Conservation (phyloP, 169 alveolate genomes). For the Gregarina niphandrodes region DNA sequence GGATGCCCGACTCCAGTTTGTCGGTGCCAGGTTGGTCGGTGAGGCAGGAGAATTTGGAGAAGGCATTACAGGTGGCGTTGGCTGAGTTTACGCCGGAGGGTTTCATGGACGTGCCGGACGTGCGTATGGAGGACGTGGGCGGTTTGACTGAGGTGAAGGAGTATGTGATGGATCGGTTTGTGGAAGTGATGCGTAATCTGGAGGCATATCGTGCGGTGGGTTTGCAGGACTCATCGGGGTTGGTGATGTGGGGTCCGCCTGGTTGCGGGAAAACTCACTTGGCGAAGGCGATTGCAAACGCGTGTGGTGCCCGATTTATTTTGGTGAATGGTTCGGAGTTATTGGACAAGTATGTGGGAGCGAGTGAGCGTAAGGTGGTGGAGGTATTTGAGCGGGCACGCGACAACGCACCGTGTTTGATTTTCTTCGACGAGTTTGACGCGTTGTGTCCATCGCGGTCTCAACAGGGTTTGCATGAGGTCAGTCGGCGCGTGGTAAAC, state of each 20-base stretch:
- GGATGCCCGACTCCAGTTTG: too few relatives aligned
- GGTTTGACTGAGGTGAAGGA: too few relatives aligned
- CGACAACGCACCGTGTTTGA: slow-evolving; percentile 83
- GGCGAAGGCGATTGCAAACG: slow-evolving; percentile 99
- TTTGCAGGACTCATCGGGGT: slow-evolving; percentile 15
- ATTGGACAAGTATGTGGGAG: slow-evolving; percentile 95
- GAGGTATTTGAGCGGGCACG: slow-evolving; percentile 87
- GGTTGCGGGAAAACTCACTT: slow-evolving; percentile 92
- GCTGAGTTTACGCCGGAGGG: too few relatives aligned
- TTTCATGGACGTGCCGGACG: too few relatives aligned
- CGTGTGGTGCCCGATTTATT: slow-evolving; percentile 36
- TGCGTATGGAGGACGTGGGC: too few relatives aligned
- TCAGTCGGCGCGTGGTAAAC: slow-evolving; percentile 88
- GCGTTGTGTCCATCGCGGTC: slow-evolving; percentile 41
- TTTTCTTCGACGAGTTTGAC: slow-evolving; percentile 94
- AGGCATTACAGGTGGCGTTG: too few relatives aligned
- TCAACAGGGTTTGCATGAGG: too few relatives aligned
- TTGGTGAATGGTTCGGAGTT: slow-evolving; percentile 65
- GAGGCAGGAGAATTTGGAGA: too few relatives aligned
- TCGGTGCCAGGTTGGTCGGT: too few relatives aligned
- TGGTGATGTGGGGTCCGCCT: slow-evolving; percentile 30
- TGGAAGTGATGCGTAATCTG: too few relatives aligned
- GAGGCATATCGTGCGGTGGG: too few relatives aligned
- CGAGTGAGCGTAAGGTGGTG: slow-evolving; percentile 92
- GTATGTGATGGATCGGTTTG: too few relatives aligned